Conservation (phyloP, 2,329 filamentous ascomycete species). For the Sporothrix pallida region DNA sequence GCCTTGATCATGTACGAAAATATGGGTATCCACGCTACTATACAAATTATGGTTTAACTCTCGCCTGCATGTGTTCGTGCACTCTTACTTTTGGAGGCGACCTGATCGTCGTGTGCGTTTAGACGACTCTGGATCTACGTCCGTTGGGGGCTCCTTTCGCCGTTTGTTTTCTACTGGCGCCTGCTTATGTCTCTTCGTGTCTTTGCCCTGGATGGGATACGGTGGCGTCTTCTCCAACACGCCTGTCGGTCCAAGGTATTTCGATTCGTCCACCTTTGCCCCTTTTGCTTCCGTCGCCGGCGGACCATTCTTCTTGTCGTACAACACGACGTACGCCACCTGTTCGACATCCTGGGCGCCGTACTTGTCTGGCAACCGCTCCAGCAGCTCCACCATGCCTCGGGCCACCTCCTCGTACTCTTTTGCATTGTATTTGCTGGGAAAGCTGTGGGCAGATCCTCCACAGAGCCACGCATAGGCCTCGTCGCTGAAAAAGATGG, state of each 20-base stretch:
- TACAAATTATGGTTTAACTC: background rate
- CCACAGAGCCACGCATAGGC: conserved; percentile 74
- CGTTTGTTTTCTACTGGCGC: background rate
- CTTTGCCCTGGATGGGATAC: background rate
- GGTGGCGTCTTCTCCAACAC: background rate
- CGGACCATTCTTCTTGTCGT: conserved; percentile 22
- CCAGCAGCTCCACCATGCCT: conserved; percentile 50
- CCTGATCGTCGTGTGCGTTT: conserved; percentile 32
- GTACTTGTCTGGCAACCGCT: conserved; percentile 49
- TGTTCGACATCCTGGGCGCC: conserved; percentile 66
- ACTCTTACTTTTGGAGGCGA: conserved; percentile 17
- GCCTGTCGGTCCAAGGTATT: background rate
- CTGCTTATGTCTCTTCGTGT: conserved; percentile 29
- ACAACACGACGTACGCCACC: conserved; percentile 71
- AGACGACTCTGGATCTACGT: background rate
- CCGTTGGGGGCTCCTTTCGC: background rate
- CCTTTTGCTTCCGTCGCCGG: background rate
- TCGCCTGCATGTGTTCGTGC: background rate
- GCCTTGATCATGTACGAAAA: conserved; percentile 22
- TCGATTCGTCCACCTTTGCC: background rate
- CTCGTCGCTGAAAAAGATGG: conserved; percentile 83
- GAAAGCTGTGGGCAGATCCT: conserved; percentile 51
- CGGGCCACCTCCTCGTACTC: conserved; percentile 68
- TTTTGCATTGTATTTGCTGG: conserved; percentile 71
- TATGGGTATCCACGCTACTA: conserved; percentile 26